Evolutionary conservation across 2,329 filamentous ascomycete genomes (phyloP), one percentile per base, ranked within the genome.

Genomic region (Fusarium siculi): DNA sequence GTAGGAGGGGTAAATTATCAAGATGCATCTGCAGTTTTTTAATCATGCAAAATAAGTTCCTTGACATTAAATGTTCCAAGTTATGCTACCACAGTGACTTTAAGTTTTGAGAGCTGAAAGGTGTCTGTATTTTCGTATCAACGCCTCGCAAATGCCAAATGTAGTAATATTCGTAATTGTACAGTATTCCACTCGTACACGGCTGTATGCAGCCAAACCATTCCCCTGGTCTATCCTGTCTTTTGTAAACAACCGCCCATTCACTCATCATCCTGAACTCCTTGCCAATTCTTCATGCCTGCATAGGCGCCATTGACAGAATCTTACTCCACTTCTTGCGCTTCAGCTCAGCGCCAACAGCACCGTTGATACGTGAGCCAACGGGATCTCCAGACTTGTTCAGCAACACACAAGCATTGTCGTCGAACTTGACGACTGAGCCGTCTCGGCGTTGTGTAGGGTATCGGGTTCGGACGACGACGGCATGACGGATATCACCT

Each of bases 311-410:
- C 88, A 99, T 90, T 77, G 94, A 97, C 81, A 99, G 84, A 79
- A 99, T 98, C 90, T 98, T 99, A 79, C 95, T 97, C 96, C 96
- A 99, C 85, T 97, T 93, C 88, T 93, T 96, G 81, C 93, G 90
- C 81, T 93, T 91, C 82, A 99, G 84, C 86, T 99, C 96, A 36
- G 91, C 89, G 66, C 95, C 96, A 49, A 99, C 96, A 49, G 98
- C 90, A 74, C 95, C 94, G 83, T 94, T 97, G 86, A 98, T 90
- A 81, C 96, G 92, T 21, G 93, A 95, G 58, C 96, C 96, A 76
- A 99, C 94, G 30, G 96, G 96, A 82, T 99, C 96, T 47, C 96
- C 97, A 15, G 94, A 89, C 89, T 98, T 99, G 86, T 97, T 98
- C 82, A 99, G 93, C 76, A 99, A 87, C 50, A 99, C 96, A 81